Base-by-base conservation (phyloP, 805 yeast genomes). In the Ogataea allantospora region DNA sequence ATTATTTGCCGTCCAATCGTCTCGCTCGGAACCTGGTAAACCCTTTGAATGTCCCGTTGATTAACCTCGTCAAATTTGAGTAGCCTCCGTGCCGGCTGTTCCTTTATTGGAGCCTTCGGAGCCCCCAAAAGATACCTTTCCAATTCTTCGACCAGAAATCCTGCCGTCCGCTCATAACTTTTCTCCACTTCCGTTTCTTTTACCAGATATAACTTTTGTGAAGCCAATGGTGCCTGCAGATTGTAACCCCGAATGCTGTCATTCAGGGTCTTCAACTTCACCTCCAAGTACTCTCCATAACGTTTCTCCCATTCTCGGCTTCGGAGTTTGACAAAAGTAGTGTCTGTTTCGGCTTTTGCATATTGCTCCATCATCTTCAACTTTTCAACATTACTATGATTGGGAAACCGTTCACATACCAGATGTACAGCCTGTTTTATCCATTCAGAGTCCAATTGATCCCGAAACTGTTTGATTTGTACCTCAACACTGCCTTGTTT, bases 171-270 rank as follows among this genome's bases (percentile, higher is more conserved):
- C 5, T 50, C 48, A 42, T 66, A 71, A 33, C 70, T 67, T 18
- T 52, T 41, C 9, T 54, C 53, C 11, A 76, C 47, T 51, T 79
- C 85, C 12, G 55, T 61, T 5, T 70, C 75, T 2, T 58, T 44
- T 1, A 57, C 7, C 10, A 80, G 51, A 45, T 80, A 80, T n/a
- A 76, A 58, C 42, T 70, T 73, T 34, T 81, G 78, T 0, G 84
- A 76, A 0, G 80, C 62, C 32, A 71, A 45, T 0, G 86, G 86
- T 0, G 86, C 83, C 47, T 78, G 84, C 11, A 80, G 48, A 47
- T 80, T 80, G 48, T 79, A 80, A 0, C 80, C 73, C 10, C 85
- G 58, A 8, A 79, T 63, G 2, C 64, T 62, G 42, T 67, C 72
- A 50, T 80, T 80, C 30, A 78, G 48, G 6, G 60, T 42, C 3